Percentiles rank a stretch among this genome's conserved stretches.
These are phyloP conservation scores for Phytophthora pluvialis DNA, from an alignment of 352 stramenopile genomes.

Conservation along the genomic window DNA sequence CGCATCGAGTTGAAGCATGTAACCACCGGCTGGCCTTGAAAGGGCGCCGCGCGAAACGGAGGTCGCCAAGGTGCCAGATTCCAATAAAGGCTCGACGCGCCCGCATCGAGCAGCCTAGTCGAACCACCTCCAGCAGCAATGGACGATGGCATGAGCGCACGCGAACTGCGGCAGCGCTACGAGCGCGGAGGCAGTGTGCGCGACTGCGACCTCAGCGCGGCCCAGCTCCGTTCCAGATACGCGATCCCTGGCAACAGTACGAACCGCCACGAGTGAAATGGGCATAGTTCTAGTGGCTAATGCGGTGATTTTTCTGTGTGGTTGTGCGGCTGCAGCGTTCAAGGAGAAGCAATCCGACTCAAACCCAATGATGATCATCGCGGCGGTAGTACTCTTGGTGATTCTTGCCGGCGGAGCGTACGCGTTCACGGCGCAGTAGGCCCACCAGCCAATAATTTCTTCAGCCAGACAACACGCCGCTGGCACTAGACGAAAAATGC, in stretches of 20 bases:
- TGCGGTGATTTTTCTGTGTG: neutral
- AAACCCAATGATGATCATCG: constrained; percentile 58
- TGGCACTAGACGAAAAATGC: neutral
- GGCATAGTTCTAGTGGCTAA: neutral
- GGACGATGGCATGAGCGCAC: constrained; percentile 73
- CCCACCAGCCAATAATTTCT: neutral
- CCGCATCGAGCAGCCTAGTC: constrained; percentile 10
- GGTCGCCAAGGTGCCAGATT: neutral
- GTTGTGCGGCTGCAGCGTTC: constrained; percentile 47
- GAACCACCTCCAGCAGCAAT: constrained; percentile 15
- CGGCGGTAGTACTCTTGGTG: constrained; percentile 53
- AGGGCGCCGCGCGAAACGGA: constrained; percentile 21
- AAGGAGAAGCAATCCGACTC: constrained; percentile 63
- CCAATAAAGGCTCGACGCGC: constrained; percentile 5
- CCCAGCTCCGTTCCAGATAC: constrained; percentile 80
- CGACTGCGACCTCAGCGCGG: constrained; percentile 79
- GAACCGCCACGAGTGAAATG: constrained; percentile 10
- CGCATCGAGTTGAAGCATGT: neutral
- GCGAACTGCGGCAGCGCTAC: constrained; percentile 77
- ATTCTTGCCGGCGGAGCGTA: constrained; percentile 62
- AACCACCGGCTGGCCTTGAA: constrained; percentile 19
- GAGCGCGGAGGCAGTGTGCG: constrained; percentile 74
- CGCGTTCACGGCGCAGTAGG: constrained; percentile 46
- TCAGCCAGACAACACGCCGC: neutral
- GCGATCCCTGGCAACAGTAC: constrained; percentile 85